Evolutionary conservation across 345 rosid genomes (phyloP).

Genomic region (Salix purpurea): DNA sequence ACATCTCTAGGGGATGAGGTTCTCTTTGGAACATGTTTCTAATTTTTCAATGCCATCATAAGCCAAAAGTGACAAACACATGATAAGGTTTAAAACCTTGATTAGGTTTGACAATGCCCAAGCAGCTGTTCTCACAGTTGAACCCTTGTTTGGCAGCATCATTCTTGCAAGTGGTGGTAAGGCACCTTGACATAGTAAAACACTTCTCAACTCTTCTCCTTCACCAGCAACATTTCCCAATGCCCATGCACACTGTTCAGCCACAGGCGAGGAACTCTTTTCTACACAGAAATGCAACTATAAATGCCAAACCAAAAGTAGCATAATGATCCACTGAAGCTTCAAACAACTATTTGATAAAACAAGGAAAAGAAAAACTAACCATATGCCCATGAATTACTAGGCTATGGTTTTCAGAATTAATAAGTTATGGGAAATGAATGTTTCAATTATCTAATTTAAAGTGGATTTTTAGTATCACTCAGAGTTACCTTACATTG

Average conservation of each 20-base stretch:
- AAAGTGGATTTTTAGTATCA: background rate
- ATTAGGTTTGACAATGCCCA: slow-evolving; percentile 96
- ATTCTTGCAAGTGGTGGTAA: slow-evolving; percentile 87
- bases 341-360: background rate
- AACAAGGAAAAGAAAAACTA: background rate
- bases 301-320: background rate
- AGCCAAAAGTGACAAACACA: background rate
- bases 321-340: background rate
- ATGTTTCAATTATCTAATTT: background rate
- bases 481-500: background rate
- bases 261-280: slow-evolving; percentile 80
- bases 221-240: slow-evolving; percentile 97
- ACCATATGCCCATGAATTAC: background rate
- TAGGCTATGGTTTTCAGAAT: background rate
- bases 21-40: background rate
- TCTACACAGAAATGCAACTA: slow-evolving; percentile 42
- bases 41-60: background rate
- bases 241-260: slow-evolving; percentile 99
- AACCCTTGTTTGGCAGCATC: slow-evolving; percentile 90
- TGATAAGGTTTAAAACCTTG: slow-evolving; percentile 51
- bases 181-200: slow-evolving; percentile 89
- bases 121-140: slow-evolving; percentile 91
- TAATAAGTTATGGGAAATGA: background rate
- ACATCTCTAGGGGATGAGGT: background rate
- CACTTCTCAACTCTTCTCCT: slow-evolving; percentile 84